Evolutionary conservation across 2,329 filamentous ascomycete species (phyloP), one percentile per base, ranked within the genome.

Genomic region (Botrytis medusae): DNA sequence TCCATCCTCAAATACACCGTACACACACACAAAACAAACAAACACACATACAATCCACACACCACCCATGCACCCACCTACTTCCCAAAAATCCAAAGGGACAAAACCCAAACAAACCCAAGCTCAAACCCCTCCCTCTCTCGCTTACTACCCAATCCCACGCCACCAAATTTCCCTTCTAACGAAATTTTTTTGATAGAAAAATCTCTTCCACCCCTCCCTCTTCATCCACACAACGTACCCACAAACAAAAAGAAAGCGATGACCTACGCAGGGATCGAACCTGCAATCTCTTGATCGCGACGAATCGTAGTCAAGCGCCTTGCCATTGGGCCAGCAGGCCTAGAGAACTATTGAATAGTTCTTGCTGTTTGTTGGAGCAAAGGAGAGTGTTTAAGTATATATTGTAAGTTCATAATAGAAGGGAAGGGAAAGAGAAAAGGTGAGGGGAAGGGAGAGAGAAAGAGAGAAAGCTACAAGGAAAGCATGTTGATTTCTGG

Each of bases 281-380:
- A 84, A 84, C 83, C 83, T 82, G 81, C 82, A 84, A 84, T 84
- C 83, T 84, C 82, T 83, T 84, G 83, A 84, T 84, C 0, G 6
- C 25, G 37, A 18, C 3, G 7, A 62, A 37, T 83, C 83, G 83
- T 84, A 84, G 83, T 84, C 83, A 84, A 83, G 82, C 83, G 83
- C 83, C 83, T 84, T 84, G 80, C 83, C 83, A 84, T 84, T 84
- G 82, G 82, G 83, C 83, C 82, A 83, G 70, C 70, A 72, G 70
- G 70, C 70, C 70, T 5, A n/a, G 18, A 29, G 51, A 57, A 57
- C n/a, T 29, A 8, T 1, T 29, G 14, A 18, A 0, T 1, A 18
- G 7, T 57, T 57, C 51, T 18, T 42, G 7, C 0, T 22, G 20
- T 37, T 34, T 60, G 32, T 22, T 37, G 18, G 5, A 0, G 18